phyloP scores from a whole-genome alignment of 306 rosid species.

The Ammopiptanthus mongolicus region DNA sequence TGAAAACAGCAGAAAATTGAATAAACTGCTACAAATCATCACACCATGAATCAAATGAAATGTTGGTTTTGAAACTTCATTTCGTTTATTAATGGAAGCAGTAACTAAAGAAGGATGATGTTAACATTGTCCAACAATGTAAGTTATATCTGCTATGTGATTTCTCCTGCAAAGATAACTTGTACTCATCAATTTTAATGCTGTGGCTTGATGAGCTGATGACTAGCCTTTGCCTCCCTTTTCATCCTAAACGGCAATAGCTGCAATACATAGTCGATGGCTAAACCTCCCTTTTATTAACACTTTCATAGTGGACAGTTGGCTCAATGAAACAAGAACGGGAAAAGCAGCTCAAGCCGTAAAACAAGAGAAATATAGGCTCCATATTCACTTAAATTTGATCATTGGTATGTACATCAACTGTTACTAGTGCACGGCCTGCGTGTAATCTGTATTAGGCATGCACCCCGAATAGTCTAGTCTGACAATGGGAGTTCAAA shows the following conservation, averaged over 20 bases:
- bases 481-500: background rate
- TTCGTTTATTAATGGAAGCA: background rate
- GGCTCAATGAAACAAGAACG: background rate
- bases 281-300: background rate
- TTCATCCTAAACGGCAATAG: background rate
- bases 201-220: background rate
- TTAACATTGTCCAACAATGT: background rate
- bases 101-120: background rate
- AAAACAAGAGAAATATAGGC: background rate
- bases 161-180: background rate
- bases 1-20: conserved; percentile 32
- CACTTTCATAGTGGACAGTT: background rate
- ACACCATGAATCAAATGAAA: background rate
- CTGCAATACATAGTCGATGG: background rate
- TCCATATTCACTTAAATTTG: conserved; percentile 1
- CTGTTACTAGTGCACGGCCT: background rate
- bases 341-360: background rate
- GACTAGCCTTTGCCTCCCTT: background rate
- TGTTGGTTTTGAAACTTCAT: background rate
- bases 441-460: background rate
- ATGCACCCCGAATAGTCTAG: background rate
- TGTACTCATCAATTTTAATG: background rate
- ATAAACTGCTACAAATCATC: conserved; percentile 12
- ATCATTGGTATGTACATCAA: background rate
- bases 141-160: background rate